These are phyloP conservation scores for Cladosporium sp. DNA, from an alignment of 2,329 filamentous ascomycete genomes.

Conservation along the genomic window DNA sequence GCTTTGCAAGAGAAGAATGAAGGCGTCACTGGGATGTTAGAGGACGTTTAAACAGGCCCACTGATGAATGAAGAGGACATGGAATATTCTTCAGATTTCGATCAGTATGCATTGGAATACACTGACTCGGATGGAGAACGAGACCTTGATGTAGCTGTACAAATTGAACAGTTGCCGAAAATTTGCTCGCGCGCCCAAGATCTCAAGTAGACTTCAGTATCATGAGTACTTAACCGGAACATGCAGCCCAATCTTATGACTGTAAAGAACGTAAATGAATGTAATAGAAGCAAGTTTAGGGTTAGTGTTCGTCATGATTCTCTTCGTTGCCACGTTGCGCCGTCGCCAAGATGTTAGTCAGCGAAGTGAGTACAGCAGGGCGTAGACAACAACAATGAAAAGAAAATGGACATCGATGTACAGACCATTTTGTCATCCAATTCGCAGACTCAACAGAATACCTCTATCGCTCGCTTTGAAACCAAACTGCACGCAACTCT, in stretches of 20 bases:
- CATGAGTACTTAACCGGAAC: no score
- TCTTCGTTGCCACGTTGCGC: background rate
- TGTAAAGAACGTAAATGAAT: background rate
- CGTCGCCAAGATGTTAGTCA: conserved; percentile 4
- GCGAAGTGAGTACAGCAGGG: background rate
- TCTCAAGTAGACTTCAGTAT: no score
- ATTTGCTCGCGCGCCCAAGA: no score
- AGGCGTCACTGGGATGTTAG: background rate
- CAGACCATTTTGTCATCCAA: background rate
- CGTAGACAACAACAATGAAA: background rate
- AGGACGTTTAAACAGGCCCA: background rate
- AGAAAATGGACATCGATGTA: background rate
- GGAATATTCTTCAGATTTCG: background rate
- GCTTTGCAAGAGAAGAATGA: background rate
- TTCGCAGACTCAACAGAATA: background rate
- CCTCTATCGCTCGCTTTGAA: no score
- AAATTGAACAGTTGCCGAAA: no score
- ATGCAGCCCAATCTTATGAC: no score
- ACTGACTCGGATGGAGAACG: no score
- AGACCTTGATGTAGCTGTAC: no score
- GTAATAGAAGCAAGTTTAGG: no score
- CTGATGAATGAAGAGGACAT: background rate
- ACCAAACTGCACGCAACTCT: background rate
- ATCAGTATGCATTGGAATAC: background rate
- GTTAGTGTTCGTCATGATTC: no score